Evolutionary conservation across 192 early-diverging fungal species (phyloP), one percentile per base, ranked within the genome.

Genomic region (Linnemannia schmuckeri): DNA sequence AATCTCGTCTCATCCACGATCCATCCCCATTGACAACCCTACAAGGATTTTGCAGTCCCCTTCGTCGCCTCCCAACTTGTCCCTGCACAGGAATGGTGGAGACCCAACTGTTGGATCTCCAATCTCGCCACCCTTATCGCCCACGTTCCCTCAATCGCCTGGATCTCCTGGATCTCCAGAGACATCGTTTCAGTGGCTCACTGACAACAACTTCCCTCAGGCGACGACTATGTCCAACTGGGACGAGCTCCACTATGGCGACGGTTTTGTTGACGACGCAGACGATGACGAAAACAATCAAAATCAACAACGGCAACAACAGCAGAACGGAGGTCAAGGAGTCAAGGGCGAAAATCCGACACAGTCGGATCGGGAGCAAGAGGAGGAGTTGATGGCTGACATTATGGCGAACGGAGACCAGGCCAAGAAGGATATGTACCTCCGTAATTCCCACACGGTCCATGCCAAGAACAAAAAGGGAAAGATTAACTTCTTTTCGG

Each of bases 321-420:
- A 66, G 10, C 61, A 66, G 30, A 66, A 33, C 61, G 3, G 12
- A 1, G 27, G 18, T 52, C 55, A 66, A 30, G 35, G 20, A 5
- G 37, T 81, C 54, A 87, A 87, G 35, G 85, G 85, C 49, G 85
- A 87, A 35, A 15, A 87, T 75, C 47, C 78, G 30, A 70, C 79
- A 6, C 71, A 87, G 40, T 68, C 68, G 5, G 85, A 87, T 73
- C 75, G 85, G 41, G 73, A 70, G 5, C 75, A 46, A 0, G 85
- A 87, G 63, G 85, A 87, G 42, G 85, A 87, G 15, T 30, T 87
- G 70, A 87, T 87, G 85, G 85, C 85, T 0, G 24, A 54, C 0
- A 87, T 87, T 42, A 87, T 78, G 76, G 79, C 79, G n/a, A 80
- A 78, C 27, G 85, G 85, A 9, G 46, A 77, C 44, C 75, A 81